Percentiles rank a stretch among this genome's conserved stretches.
phyloP scores from a whole-genome alignment of 2,329 filamentous ascomycete species.

The Aureobasidium sp. region DNA sequence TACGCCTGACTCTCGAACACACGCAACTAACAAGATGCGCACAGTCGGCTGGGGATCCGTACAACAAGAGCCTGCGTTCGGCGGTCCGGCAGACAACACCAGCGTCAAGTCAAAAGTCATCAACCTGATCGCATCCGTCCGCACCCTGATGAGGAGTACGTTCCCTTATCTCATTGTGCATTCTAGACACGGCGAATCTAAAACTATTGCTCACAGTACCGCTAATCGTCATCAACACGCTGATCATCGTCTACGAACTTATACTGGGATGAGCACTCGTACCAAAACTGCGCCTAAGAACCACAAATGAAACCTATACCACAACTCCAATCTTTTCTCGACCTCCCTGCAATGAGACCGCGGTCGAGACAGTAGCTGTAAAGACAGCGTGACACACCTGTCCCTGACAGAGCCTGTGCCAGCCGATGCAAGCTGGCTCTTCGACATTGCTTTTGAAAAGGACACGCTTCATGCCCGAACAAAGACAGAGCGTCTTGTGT shows the following conservation, averaged over 20 bases:
- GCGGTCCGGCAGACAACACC: slow-evolving; percentile 60
- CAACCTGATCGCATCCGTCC: slow-evolving; percentile 81
- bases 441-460: neutral
- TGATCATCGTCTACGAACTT: slow-evolving; percentile 78
- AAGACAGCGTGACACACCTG: neutral
- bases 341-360: neutral
- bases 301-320: neutral
- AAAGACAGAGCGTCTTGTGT: neutral
- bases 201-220: neutral
- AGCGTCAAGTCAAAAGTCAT: slow-evolving; percentile 83
- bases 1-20: neutral
- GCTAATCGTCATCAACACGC: slow-evolving; percentile 48
- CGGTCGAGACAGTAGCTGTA: neutral
- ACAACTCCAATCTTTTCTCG: neutral
- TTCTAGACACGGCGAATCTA: neutral
- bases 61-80: slow-evolving; percentile 69
- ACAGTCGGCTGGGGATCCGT: slow-evolving; percentile 70
- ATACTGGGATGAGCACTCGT: slow-evolving; percentile 55
- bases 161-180: slow-evolving; percentile 21
- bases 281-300: neutral
- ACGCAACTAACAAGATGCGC: neutral
- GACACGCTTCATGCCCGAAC: neutral
- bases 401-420: too few relatives aligned
- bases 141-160: slow-evolving; percentile 89
- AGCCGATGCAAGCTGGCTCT: neutral